Evolutionary conservation across 2,329 filamentous ascomycete genomes (phyloP).

Genomic region (Fusarium cicatricum): DNA sequence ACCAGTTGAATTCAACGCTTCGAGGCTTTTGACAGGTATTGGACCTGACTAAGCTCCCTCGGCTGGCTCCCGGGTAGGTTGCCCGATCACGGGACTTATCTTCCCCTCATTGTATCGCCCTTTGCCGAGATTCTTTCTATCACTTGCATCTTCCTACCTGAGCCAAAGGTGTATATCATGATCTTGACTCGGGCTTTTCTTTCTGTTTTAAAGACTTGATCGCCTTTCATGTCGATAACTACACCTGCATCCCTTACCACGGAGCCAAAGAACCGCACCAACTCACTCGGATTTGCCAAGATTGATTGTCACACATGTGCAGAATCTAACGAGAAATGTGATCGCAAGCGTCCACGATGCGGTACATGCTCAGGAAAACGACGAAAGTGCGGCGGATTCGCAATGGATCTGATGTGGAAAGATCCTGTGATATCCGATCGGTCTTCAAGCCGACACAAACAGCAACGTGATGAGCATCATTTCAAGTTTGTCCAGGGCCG

Average conservation of each 20-base stretch:
- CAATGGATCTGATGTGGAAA: slow-evolving; percentile 11
- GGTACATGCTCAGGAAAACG: neutral
- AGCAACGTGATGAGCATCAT: neutral
- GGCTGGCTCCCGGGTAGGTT: too few relatives aligned
- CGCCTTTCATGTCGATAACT: neutral
- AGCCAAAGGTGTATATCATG: neutral
- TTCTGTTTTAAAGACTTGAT: too few relatives aligned
- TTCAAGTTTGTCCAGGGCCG: slow-evolving; percentile 9
- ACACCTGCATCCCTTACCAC: neutral
- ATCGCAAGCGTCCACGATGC: slow-evolving; percentile 4
- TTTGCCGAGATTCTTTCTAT: neutral
- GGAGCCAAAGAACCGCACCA: neutral
- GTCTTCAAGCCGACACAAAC: neutral
- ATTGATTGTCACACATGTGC: slow-evolving; percentile 7
- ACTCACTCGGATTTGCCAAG: slow-evolving; percentile 12
- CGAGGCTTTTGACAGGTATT: neutral
- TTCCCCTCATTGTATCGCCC: slow-evolving; percentile 1
- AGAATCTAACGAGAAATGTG: slow-evolving; percentile 1
- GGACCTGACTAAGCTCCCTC: too few relatives aligned
- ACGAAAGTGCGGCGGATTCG: slow-evolving; percentile 8
- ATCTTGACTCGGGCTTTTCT: too few relatives aligned
- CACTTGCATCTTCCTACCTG: slow-evolving; percentile 1
- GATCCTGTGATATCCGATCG: neutral
- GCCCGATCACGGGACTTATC: neutral
- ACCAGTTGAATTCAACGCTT: neutral